phyloP scores from a whole-genome alignment of 1,139 yeast species.

The Geotrichum armillariae region DNA sequence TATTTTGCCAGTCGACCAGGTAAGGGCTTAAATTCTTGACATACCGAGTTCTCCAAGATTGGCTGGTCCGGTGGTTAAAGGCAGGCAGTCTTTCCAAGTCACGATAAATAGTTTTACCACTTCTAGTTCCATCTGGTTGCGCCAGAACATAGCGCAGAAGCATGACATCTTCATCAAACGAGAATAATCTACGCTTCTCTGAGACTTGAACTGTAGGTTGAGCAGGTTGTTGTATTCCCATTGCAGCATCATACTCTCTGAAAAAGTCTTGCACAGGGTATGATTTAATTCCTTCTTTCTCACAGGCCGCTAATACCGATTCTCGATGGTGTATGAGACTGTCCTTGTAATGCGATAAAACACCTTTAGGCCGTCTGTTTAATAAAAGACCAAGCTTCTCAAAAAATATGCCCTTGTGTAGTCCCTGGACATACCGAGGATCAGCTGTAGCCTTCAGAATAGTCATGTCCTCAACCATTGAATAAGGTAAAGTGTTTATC shows the following conservation, averaged over 20 bases:
- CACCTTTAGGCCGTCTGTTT: not conserved
- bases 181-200: not conserved
- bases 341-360: not conserved
- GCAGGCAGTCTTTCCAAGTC: not conserved
- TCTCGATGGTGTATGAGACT: not conserved
- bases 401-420: not conserved
- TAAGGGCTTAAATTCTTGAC: not conserved
- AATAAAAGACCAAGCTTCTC: not conserved
- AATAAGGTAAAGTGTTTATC: not conserved
- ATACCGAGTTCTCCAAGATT: not conserved
- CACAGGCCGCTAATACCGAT: not conserved
- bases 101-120: not conserved
- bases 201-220: too few species aligned
- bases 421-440: not conserved
- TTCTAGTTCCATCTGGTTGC: not conserved
- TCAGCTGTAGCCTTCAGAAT: conserved; percentile 4
- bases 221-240: too few species aligned
- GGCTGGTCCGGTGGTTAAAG: not conserved
- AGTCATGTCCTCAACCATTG: conserved; percentile 2
- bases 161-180: not conserved
- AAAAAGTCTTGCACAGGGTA: not conserved
- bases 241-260: conserved; percentile 2
- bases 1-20: not conserved
- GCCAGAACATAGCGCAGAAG: not conserved
- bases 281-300: not conserved